phyloP scores from a whole-genome alignment of 257 asterid species.

The Craterostigma plantagineum region DNA sequence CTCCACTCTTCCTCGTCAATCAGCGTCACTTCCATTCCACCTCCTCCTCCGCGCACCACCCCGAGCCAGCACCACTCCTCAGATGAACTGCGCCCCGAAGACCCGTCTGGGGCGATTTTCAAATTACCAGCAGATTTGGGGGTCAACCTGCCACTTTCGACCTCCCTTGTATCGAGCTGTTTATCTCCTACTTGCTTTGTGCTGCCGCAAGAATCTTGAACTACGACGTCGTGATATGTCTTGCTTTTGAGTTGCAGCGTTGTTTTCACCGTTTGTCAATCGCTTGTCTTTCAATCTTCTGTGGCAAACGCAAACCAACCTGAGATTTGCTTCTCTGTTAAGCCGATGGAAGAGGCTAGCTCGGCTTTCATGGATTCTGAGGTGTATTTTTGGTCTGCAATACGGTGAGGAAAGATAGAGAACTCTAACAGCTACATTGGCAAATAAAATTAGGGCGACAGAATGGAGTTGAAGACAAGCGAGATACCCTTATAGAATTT shows the following conservation, averaged over 20 bases:
- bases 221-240: conserved; percentile 52
- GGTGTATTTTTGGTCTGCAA: conserved; percentile 74
- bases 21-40: no score
- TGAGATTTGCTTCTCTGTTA: conserved; percentile 88
- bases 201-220: conserved; percentile 97
- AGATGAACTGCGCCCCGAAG: conserved; percentile 68
- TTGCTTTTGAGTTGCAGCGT: conserved; percentile 24
- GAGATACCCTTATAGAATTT: conserved; percentile 41
- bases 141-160: conserved; percentile 49
- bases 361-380: conserved; percentile 52
- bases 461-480: no score
- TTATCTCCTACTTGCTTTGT: conserved; percentile 51
- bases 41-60: no score
- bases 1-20: no score
- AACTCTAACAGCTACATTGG: no score
- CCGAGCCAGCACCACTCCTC: no score
- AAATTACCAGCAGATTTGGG: conserved; percentile 21
- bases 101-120: conserved; percentile 27
- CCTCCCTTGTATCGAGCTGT: conserved; percentile 48
- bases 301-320: conserved; percentile 99
- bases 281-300: conserved; percentile 83
- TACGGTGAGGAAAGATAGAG: neutral
- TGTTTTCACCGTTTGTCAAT: conserved; percentile 26
- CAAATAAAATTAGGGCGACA: no score
- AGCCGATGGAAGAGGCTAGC: conserved; percentile 55